Conservation (phyloP, 2,329 filamentous ascomycete species). For the Lachnellula subtilissima region DNA sequence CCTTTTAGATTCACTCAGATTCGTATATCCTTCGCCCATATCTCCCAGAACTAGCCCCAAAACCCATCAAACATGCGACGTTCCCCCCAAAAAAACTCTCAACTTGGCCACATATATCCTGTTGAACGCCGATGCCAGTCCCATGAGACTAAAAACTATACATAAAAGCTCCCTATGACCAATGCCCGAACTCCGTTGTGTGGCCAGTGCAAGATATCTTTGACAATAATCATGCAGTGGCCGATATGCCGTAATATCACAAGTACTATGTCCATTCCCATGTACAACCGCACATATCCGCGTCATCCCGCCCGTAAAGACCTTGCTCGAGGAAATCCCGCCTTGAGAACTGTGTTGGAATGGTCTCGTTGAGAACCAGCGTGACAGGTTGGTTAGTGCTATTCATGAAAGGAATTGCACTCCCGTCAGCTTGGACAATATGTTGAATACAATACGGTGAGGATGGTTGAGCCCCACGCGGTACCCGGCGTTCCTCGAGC, state of each 20-base stretch:
- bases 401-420: constrained; percentile 19
- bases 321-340: background rate
- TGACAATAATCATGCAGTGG: background rate
- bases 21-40: too few species aligned
- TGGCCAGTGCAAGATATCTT: background rate
- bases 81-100: background rate
- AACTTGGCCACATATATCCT: background rate
- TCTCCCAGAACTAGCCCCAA: too few species aligned
- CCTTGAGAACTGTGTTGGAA: constrained; percentile 15
- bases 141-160: background rate
- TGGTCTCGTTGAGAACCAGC: constrained; percentile 28
- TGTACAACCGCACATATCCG: background rate
- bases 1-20: too few species aligned
- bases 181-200: background rate
- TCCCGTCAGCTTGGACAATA: constrained; percentile 50
- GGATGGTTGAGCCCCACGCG: constrained; percentile 27
- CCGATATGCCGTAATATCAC: background rate
- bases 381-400: constrained; percentile 21
- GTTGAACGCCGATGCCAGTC: background rate
- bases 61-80: background rate
- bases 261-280: background rate
- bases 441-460: constrained; percentile 62
- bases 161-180: background rate
- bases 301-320: background rate
- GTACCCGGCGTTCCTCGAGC: constrained; percentile 56